These are phyloP conservation scores for Mucor racemosus DNA, from an alignment of 371 early-diverging fungal species.

Conservation along the genomic window DNA sequence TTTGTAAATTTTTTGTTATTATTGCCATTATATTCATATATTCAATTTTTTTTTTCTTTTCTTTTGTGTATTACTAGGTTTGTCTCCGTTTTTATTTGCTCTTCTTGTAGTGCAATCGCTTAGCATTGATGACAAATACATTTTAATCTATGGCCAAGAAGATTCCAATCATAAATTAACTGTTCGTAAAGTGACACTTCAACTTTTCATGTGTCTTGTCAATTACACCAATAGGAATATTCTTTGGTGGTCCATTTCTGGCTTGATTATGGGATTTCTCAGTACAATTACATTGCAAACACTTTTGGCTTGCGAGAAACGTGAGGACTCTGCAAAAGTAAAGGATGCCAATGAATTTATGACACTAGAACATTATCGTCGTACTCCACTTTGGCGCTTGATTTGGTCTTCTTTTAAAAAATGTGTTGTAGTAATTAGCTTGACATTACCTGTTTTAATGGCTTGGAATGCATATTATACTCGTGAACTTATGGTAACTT, in stretches of 20 bases:
- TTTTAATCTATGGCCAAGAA: slow-evolving; percentile 48
- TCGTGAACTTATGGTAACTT: slow-evolving; percentile 41
- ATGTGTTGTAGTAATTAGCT: slow-evolving; percentile 23
- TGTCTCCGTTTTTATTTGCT: slow-evolving; percentile 62
- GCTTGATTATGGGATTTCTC: slow-evolving; percentile 55
- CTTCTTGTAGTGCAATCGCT: slow-evolving; percentile 61
- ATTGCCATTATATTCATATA: background rate
- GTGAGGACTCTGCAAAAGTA: slow-evolving; percentile 29
- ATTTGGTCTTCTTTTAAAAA: slow-evolving; percentile 40
- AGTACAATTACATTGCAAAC: slow-evolving; percentile 46
- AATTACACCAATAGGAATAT: slow-evolving; percentile 60
- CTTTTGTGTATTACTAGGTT: slow-evolving; percentile 32
- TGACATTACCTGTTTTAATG: slow-evolving; percentile 43
- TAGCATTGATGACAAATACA: slow-evolving; percentile 58
- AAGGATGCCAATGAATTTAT: slow-evolving; percentile 44
- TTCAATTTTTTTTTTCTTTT: no score
- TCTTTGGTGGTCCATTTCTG: slow-evolving; percentile 68
- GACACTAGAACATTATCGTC: slow-evolving; percentile 34
- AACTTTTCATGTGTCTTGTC: slow-evolving; percentile 56
- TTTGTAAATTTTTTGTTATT: slow-evolving; percentile 29
- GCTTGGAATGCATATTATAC: slow-evolving; percentile 47
- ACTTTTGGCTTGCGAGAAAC: slow-evolving; percentile 33
- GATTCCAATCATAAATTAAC: slow-evolving; percentile 42
- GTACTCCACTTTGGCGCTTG: slow-evolving; percentile 47
- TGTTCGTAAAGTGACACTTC: slow-evolving; percentile 52